phyloP scores from a whole-genome alignment of 805 yeast genomes.

The Novakomyces olei region DNA sequence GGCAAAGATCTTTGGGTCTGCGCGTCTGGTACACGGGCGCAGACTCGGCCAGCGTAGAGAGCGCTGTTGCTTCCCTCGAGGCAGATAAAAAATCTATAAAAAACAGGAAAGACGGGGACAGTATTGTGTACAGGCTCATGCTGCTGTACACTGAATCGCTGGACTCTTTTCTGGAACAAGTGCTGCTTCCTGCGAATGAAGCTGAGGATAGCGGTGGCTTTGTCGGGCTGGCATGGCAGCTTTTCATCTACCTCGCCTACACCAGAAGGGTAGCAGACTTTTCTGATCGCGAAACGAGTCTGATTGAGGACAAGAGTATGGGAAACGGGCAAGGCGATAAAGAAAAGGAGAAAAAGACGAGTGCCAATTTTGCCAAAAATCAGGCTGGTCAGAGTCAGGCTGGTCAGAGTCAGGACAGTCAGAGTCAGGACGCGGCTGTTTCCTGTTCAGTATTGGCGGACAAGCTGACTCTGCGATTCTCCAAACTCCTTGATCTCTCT shows the following conservation, averaged over 20 bases:
- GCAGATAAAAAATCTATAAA: not conserved
- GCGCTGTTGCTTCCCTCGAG: not conserved
- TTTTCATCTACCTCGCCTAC: conserved; percentile 22
- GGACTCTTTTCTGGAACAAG: not conserved
- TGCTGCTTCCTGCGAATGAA: not conserved
- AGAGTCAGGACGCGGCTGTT: too few relatives aligned
- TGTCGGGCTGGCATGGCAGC: conserved; percentile 23
- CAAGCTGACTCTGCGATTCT: conserved; percentile 21
- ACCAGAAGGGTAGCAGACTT: conserved; percentile 8
- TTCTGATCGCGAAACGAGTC: conserved; percentile 2
- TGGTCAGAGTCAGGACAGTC: too few relatives aligned
- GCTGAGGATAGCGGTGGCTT: conserved; percentile 5
- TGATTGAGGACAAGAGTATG: not conserved
- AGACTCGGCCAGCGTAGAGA: too few relatives aligned
- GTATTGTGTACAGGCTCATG: not conserved
- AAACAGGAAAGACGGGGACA: not conserved
- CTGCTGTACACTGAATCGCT: conserved; percentile 7
- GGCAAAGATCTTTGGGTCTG: conserved; percentile 43
- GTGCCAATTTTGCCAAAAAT: too few relatives aligned
- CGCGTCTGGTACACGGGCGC: conserved; percentile 46
- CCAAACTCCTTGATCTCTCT: conserved; percentile 27
- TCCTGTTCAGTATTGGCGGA: conserved; percentile 16
- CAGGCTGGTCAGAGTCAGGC: too few relatives aligned
- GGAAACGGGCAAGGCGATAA: too few relatives aligned
- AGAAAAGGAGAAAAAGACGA: too few relatives aligned